These are phyloP conservation scores for Aspergillus nomiae DNA, from an alignment of 2,329 filamentous ascomycete genomes.

Conservation along the genomic window DNA sequence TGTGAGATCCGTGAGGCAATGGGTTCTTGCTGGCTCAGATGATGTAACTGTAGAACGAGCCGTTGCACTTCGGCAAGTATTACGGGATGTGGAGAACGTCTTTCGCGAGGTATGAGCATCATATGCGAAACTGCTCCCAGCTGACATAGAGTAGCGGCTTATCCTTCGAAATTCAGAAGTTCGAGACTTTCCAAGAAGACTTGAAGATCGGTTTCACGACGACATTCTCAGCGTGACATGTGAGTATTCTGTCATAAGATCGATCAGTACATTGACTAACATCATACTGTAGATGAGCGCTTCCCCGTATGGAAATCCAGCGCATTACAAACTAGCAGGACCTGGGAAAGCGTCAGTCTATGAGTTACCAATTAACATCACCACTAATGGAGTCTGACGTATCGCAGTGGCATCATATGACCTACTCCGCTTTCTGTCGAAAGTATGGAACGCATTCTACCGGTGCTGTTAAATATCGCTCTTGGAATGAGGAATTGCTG, in stretches of 20 bases:
- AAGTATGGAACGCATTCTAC: constrained; percentile 16
- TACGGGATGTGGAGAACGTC: constrained; percentile 11
- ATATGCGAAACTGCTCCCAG: neutral
- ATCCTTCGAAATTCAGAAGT: neutral
- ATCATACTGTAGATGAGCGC: neutral
- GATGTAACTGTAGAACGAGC: constrained; percentile 16
- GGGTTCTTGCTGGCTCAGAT: constrained; percentile 18
- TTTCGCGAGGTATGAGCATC: constrained; percentile 12
- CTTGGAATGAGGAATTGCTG: constrained; percentile 22
- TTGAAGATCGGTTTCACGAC: constrained; percentile 6
- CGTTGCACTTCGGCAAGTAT: constrained; percentile 10
- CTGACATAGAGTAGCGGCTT: constrained; percentile 9
- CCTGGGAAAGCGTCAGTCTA: constrained; percentile 16
- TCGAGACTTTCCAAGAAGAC: neutral
- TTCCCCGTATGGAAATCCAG: constrained; percentile 4
- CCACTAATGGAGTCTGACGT: neutral
- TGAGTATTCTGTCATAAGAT: neutral
- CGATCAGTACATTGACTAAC: neutral
- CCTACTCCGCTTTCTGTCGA: constrained; percentile 21
- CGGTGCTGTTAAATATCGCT: neutral
- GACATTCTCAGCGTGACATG: constrained; percentile 7
- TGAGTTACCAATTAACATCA: neutral
- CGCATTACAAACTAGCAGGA: constrained; percentile 10
- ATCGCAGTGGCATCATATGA: constrained; percentile 12
- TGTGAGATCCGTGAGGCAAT: constrained; percentile 21